Conservation (phyloP, 2,329 filamentous ascomycete species). For the Colletotrichum sp. region DNA sequence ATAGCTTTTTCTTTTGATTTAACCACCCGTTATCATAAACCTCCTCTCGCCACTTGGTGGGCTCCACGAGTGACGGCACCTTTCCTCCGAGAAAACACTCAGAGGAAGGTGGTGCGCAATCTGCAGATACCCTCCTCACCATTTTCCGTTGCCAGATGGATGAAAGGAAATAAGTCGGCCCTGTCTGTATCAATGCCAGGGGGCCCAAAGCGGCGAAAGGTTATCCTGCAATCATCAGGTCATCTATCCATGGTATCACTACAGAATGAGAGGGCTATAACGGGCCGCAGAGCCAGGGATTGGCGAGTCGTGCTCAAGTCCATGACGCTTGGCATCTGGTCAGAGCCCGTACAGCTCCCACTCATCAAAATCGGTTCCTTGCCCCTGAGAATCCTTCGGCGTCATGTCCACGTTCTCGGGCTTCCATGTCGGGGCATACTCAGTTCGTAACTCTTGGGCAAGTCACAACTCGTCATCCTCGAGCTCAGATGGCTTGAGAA, state of each 20-base stretch:
- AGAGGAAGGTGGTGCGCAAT: background rate
- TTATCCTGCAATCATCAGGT: conserved; percentile 24
- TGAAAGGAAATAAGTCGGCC: conserved; percentile 18
- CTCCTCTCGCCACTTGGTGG: conserved; percentile 3
- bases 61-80: background rate
- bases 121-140: background rate
- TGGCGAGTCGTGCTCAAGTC: conserved; percentile 19
- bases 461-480: conserved; percentile 93
- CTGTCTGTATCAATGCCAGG: conserved; percentile 11
- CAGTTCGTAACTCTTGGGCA: conserved; percentile 67
- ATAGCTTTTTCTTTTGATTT: conserved; percentile 17
- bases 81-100: background rate
- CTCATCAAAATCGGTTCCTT: conserved; percentile 55
- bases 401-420: conserved; percentile 29
- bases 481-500: conserved; percentile 97
- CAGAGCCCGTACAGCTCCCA: conserved; percentile 72
- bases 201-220: conserved; percentile 9
- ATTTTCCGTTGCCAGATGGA: conserved; percentile 20
- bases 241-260: conserved; percentile 24
- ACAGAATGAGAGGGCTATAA: conserved; percentile 17
- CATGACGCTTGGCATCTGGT: conserved; percentile 25
- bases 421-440: conserved; percentile 53
- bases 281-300: conserved; percentile 21
- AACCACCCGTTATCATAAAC: background rate
- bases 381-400: conserved; percentile 27